These are phyloP conservation scores for Sphaerobolus stellatus DNA, from an alignment of 1,284 basidiomycete genomes.

Conservation along the genomic window DNA sequence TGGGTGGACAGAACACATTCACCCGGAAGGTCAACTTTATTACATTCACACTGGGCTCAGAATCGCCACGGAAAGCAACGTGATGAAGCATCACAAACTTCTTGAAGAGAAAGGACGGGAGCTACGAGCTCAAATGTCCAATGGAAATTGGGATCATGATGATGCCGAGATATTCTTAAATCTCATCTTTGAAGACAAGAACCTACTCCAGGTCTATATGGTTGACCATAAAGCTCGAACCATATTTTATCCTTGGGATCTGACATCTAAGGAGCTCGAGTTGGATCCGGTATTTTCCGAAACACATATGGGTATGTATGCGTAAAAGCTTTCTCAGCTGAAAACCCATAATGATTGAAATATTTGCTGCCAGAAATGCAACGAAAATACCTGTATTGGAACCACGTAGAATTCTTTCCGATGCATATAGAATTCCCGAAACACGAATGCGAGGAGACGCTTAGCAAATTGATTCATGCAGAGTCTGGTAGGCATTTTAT, in stretches of 20 bases:
- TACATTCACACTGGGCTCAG: not conserved
- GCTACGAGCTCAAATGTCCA: not conserved
- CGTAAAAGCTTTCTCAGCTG: not conserved
- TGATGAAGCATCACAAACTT: not conserved
- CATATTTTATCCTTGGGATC: not conserved
- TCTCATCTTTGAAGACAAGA: not conserved
- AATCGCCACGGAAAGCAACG: conserved; percentile 5
- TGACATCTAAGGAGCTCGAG: not conserved
- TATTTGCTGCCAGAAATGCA: not conserved
- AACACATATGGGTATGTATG: conserved; percentile 3
- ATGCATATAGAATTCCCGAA: conserved; percentile 2
- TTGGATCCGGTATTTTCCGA: not conserved
- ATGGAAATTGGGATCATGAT: not conserved
- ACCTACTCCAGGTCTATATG: not conserved
- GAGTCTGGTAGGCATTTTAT: not conserved
- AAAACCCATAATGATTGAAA: not conserved
- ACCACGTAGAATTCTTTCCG: not conserved
- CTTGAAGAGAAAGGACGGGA: not conserved
- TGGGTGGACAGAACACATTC: not conserved
- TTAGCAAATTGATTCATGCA: not conserved
- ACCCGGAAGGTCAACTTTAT: conserved; percentile 8
- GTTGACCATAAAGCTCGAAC: not conserved
- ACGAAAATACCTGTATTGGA: not conserved
- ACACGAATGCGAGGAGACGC: not conserved
- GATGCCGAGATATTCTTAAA: conserved; percentile 1